phyloP scores from a whole-genome alignment of 192 early-diverging fungal genomes.

The Rhizophagus prolifer region DNA sequence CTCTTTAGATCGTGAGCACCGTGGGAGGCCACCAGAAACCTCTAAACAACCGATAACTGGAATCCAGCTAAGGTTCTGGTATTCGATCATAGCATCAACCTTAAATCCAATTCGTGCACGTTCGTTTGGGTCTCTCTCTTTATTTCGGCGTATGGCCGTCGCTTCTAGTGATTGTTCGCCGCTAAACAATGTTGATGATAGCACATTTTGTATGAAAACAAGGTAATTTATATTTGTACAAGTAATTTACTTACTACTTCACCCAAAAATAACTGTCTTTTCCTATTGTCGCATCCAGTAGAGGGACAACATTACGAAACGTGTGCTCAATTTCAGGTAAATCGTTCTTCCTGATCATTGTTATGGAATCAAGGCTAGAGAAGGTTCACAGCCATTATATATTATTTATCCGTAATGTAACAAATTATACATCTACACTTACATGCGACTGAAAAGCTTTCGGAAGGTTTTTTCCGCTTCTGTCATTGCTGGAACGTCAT shows the following conservation, averaged over 20 bases:
- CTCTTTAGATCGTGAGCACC: conserved; percentile 32
- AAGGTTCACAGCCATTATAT: conserved; percentile 13
- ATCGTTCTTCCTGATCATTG: conserved; percentile 29
- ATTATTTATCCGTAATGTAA: conserved; percentile 9
- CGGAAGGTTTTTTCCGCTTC: conserved; percentile 1
- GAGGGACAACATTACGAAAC: conserved; percentile 22
- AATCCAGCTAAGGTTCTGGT: conserved; percentile 32
- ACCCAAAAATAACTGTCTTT: conserved; percentile 20
- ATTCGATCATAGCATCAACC: conserved; percentile 30
- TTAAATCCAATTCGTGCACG: conserved; percentile 30
- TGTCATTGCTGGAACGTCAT: conserved; percentile 8
- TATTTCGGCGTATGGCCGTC: conserved; percentile 28
- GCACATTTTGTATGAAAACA: conserved; percentile 7
- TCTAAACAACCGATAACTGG: conserved; percentile 30
- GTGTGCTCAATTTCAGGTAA: conserved; percentile 22
- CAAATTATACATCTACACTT: conserved; percentile 24
- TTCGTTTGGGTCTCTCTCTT: conserved; percentile 28
- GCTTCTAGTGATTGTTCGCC: conserved; percentile 30
- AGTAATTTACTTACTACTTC: conserved; percentile 30
- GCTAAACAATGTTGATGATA: conserved; percentile 16
- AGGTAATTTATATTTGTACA: conserved; percentile 22
- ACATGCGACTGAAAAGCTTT: conserved; percentile 27
- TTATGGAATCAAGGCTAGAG: conserved; percentile 10
- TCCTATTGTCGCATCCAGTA: conserved; percentile 19
- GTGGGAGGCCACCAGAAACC: conserved; percentile 31